Base-by-base conservation (phyloP, 139 green algal genomes). In the Chlorella sp. region DNA sequence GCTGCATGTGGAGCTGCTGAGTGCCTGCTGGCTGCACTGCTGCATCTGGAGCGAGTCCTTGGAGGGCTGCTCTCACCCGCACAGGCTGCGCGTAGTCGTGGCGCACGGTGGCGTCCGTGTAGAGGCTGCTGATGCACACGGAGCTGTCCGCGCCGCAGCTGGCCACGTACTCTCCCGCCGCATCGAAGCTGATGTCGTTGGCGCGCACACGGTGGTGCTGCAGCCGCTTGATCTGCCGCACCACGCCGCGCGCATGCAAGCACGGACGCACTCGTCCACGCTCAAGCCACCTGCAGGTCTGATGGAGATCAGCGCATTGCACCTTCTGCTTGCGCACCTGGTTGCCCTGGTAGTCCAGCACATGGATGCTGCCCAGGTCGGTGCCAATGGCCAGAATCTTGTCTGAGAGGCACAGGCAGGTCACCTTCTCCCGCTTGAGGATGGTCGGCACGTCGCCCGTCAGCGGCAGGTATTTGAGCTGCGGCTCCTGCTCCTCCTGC, bases 371-470 rank as follows among this genome's bases (percentile, higher is more conserved):
- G 31, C 94, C 94, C 30, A 79, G 49, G 0, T 72, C 61, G 2
- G 89, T 95, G 26, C 94, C 94, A 6, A 98, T 73, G 2, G 88
- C 94, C 23, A 98, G 63, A 29, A 98, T 83, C 64, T 96, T 96
- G 30, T 93, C 87, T 1, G 90, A 95, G 24, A 96, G 78, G 49
- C 59, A 83, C 49, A 96, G 71, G 71, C 86, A 89, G 5, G 82
- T 83, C 68, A 82, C 17, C 73, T 78, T 4, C 50, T 83, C 34
- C 81, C 80, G 42, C 3, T 31, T 64, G 0, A 91, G 63, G 17
- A 94, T 77, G 3, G 80, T 67, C 3, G 77, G 59, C 2, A 91
- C 80, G 35, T 89, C 78, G 5, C 67, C 81, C n/a, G 74, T 86
- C 5, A 92, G 59, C 29, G 76, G 62, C 50, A 89, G 78, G 71